Conservation (phyloP, 129 eudicot genomes). For the Lactuca saligna region DNA sequence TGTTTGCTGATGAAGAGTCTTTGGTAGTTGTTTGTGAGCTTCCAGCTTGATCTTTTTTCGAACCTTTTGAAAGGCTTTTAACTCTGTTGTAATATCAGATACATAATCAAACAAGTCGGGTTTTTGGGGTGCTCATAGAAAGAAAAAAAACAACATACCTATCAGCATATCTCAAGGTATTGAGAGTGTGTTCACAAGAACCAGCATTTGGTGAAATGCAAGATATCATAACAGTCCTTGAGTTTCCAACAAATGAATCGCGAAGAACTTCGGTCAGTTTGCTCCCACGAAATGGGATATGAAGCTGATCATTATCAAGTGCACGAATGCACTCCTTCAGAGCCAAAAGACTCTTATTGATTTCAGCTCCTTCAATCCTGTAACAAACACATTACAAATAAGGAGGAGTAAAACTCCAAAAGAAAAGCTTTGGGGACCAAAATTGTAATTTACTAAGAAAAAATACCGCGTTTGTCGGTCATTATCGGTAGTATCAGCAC, state of each 20-base stretch:
- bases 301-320: conserved; percentile 92
- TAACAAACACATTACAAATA: conserved; percentile 10
- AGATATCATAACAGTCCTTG: conserved; percentile 94
- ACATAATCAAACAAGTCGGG: not conserved
- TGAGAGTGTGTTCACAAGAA: conserved; percentile 92
- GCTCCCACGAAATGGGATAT: conserved; percentile 98
- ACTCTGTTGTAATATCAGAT: conserved; percentile 45
- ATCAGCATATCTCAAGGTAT: conserved; percentile 93
- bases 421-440: no score
- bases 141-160: conserved; percentile 35
- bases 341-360: conserved; percentile 92
- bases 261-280: conserved; percentile 96
- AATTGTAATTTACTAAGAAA: not conserved
- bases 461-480: conserved; percentile 93
- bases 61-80: conserved; percentile 76
- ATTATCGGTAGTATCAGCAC: conserved; percentile 97
- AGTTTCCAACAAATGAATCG: conserved; percentile 93
- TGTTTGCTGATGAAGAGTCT: conserved; percentile 54
- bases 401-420: no score
- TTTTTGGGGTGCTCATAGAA: not conserved
- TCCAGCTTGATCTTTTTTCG: conserved; percentile 67
- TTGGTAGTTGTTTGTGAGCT: conserved; percentile 51
- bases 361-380: conserved; percentile 99
- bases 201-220: conserved; percentile 93
- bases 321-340: conserved; percentile 97